phyloP scores from a whole-genome alignment of 2,329 filamentous ascomycete species.

The Didymella arachidicola region DNA sequence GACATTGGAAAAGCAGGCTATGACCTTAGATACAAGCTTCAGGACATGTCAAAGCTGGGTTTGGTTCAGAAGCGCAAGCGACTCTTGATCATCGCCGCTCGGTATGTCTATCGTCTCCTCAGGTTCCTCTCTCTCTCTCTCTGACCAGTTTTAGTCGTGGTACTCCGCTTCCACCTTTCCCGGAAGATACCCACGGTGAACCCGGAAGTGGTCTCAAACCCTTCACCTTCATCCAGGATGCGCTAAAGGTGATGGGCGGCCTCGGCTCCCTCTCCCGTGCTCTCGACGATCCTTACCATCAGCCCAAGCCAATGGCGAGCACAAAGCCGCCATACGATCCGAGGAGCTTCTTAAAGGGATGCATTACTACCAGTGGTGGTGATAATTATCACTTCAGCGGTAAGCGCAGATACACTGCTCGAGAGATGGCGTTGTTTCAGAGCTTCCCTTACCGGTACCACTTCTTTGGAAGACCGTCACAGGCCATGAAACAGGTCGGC shows the following conservation, averaged over 20 bases:
- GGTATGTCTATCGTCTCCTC: conserved; percentile 16
- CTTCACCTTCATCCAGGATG: conserved; percentile 30
- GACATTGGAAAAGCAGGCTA: conserved; percentile 30
- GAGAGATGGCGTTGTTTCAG: conserved; percentile 32
- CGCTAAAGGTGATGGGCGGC: conserved; percentile 17
- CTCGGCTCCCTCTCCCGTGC: not conserved
- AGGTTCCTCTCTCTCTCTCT: too few species aligned
- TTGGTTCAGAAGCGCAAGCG: conserved; percentile 39
- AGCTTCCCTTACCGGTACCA: conserved; percentile 20
- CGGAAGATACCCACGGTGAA: conserved; percentile 35
- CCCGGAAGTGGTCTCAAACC: conserved; percentile 31
- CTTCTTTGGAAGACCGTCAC: conserved; percentile 17
- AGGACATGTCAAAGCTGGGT: conserved; percentile 30
- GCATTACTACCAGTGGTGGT: not conserved
- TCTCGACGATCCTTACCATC: not conserved
- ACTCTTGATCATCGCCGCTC: conserved; percentile 39
- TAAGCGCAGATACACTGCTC: not conserved
- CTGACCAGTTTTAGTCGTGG: conserved; percentile 29
- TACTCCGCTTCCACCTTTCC: conserved; percentile 42
- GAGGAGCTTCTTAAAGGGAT: not conserved
- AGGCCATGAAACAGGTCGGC: conserved; percentile 32
- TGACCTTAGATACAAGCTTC: conserved; percentile 33
- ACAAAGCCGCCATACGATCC: not conserved
- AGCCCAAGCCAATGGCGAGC: not conserved
- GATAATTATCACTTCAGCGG: not conserved